Base-by-base conservation (phyloP, 805 yeast species). In the Komagataella kurtzmanii region DNA sequence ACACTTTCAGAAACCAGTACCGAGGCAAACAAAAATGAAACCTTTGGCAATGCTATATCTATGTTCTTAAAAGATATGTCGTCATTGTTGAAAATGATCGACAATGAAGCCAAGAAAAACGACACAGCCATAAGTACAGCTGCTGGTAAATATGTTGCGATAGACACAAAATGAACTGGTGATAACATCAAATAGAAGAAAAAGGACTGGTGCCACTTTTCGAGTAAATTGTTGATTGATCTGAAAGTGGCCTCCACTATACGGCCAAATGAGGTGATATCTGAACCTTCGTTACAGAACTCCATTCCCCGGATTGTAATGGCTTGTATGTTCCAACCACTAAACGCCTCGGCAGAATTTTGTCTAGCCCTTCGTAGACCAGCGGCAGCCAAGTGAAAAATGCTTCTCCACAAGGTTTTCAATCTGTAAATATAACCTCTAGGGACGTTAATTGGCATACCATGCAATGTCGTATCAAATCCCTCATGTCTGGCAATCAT, bases 251-350 rank as follows among this genome's bases (percentile, higher is more conserved):
- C 88, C 66, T 93, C 99, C 17, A 88, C 77, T 3, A 91, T 75
- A 63, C 98, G 78, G 3, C 98, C 99, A 64, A 85, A 83, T 23
- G 93, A 88, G 1, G 98, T 91, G 53, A 91, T 81, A 67, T 93
- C 98, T 45, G 47, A 45, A 8, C 40, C 40, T 14, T 30, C 40
- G 12, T 30, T 30, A 14, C 40, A 30, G 40, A 30, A 30, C 6
- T 45, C 30, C 36, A 65, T 68, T 0, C 96, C 98, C 52, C 77
- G 76, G 40, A 93, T 61, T 0, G 97, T 87, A 18, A 93, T 65
- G 0, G 98, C 84, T 65, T 91, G 98, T 53, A 93, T 85, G 63
- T 95, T 84, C 95, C 96, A 93, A 3, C 98, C 97, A 51, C 93
- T 83, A 62, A 91, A 93, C 12, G 91, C 88, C 62, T 91, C 97